Evolutionary conservation across 805 yeast genomes (phyloP), one percentile per base, ranked within the genome.

Genomic region (Cyberlindnera sargentensis): DNA sequence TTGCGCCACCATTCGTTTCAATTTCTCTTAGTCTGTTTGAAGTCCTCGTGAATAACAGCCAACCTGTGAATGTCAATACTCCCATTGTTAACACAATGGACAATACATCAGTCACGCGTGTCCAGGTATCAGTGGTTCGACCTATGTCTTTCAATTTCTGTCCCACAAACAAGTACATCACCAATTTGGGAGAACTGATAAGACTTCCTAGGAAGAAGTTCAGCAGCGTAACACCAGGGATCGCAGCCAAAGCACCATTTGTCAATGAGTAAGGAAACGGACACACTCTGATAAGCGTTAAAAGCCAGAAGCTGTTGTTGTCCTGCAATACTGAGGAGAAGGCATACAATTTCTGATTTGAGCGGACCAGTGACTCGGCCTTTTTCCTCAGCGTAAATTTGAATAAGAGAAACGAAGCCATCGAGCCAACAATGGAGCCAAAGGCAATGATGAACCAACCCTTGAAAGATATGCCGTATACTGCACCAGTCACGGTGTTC

Each of bases 191-290:
- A 0, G 95, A 78, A 2, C 95, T 79, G 31, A 87, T 60, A 0
- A 78, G 50, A 25, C 89, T 82, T 1, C 96, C 95, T 30, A 81
- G 56, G 3, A 80, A 66, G 60, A 84, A 91, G 26, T 80, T 78
- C 35, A 62, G 47, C 2, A 80, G 65, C 0, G 82, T 69, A 9
- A 91, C 71, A 15, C 86, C 84, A 0, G 95, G 96, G 10, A 91
- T 76, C 2, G 95, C 82, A 8, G 95, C 93, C 51, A 93, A 70
- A 0, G 95, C 97, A 4, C 96, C 97, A 56, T 91, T 91, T 0
- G 93, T 82, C 30, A 91, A 67, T 3, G 96, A 88, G 60, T 89
- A 93, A 0, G 98, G 98, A 55, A 91, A 73, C 1, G 99, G 99
- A 53, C 96, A 88, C 45, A 91, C 62, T 43, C 97, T 70, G 28